Percentiles rank a stretch among this genome's conserved stretches.
Evolutionary conservation across 23 red algal genomes (phyloP).

Genomic region (Gracilaria gracilis): DNA sequence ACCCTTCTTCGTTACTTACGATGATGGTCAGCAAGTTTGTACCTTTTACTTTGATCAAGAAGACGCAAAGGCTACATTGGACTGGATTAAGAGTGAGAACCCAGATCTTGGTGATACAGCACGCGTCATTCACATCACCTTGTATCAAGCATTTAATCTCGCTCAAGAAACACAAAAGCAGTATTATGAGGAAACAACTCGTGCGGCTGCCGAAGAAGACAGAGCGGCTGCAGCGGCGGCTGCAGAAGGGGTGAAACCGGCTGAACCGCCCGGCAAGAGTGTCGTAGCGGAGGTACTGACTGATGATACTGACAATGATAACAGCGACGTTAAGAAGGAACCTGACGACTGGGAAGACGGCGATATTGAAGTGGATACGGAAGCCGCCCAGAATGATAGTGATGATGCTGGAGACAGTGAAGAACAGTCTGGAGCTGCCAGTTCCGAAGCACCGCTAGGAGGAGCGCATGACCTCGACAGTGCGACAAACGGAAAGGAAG

Average conservation of each 20-base stretch:
- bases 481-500: neutral
- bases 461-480: neutral
- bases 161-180: conserved; percentile 94
- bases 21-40: conserved; percentile 93
- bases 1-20: conserved; percentile 98
- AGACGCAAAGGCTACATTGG: conserved; percentile 84
- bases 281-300: neutral
- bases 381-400: conserved; percentile 10
- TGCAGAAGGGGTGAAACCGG: conserved; percentile 45
- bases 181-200: conserved; percentile 81
- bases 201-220: conserved; percentile 80
- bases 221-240: conserved; percentile 52
- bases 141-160: conserved; percentile 88
- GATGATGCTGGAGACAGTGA: conserved; percentile 10
- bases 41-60: conserved; percentile 94
- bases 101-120: conserved; percentile 75
- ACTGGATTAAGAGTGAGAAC: conserved; percentile 94
- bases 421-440: neutral
- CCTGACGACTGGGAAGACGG: conserved; percentile 5
- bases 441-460: neutral
- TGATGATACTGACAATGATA: neutral
- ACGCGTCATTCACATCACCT: conserved; percentile 79
- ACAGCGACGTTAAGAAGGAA: conserved; percentile 14
- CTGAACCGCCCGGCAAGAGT: neutral
- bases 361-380: conserved; percentile 20